Percentiles rank a stretch among this genome's conserved stretches.
Evolutionary conservation across 2,329 filamentous ascomycete genomes (phyloP).

Genomic region (Anisogramma anomala): DNA sequence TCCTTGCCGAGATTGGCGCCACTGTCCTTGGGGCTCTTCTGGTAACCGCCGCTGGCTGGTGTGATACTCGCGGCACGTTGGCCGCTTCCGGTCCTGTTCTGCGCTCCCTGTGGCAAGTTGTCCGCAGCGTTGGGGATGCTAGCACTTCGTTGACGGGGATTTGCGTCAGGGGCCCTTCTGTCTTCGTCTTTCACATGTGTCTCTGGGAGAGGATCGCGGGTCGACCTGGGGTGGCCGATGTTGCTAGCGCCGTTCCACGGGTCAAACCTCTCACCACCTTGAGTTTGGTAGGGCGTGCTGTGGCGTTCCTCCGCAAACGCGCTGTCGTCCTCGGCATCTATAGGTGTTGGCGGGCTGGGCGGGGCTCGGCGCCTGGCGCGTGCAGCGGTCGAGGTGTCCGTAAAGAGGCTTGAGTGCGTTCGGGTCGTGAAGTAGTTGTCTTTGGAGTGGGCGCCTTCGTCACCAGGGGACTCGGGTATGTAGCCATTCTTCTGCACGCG

Average conservation of each 20-base stretch:
- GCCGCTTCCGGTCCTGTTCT: constrained; percentile 1
- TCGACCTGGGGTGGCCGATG: constrained; percentile 10
- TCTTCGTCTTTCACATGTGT: constrained; percentile 17
- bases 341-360: constrained; percentile 25
- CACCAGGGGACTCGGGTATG: constrained; percentile 38
- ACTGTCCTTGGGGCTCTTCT: neutral
- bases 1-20: constrained; percentile 4
- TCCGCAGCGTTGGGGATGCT: constrained; percentile 23
- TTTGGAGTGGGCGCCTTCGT: constrained; percentile 40
- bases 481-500: constrained; percentile 34
- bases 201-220: constrained; percentile 12
- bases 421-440: constrained; percentile 37
- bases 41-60: constrained; percentile 3
- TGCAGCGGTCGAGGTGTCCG: constrained; percentile 17
- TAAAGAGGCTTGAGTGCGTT: constrained; percentile 17
- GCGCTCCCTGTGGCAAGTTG: constrained; percentile 14
- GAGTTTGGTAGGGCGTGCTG: constrained; percentile 44
- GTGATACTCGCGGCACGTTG: constrained; percentile 1
- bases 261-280: constrained; percentile 48
- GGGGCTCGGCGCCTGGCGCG: constrained; percentile 17
- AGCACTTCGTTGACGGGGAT: constrained; percentile 22
- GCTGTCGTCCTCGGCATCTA: constrained; percentile 27
- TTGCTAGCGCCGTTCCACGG: constrained; percentile 35
- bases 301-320: constrained; percentile 37
- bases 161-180: constrained; percentile 10